These are phyloP conservation scores for Mycena leptocephala DNA, from an alignment of 768 basidiomycete species.

Conservation along the genomic window DNA sequence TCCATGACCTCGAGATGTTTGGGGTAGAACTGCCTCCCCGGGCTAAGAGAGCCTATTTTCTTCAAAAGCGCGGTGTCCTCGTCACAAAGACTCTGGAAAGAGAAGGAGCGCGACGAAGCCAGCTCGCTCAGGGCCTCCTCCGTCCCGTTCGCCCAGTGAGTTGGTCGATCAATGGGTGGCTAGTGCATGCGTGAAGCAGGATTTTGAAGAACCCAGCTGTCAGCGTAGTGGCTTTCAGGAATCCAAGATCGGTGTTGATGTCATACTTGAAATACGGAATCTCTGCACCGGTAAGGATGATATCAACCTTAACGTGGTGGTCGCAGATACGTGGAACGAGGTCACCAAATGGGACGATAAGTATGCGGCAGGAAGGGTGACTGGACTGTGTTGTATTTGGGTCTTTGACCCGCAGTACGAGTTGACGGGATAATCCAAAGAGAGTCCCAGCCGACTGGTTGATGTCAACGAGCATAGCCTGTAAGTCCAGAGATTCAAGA, in stretches of 20 bases:
- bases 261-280: slow-evolving; percentile 47
- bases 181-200: slow-evolving; percentile 65
- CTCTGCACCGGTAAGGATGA: slow-evolving; percentile 29
- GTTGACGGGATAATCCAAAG: slow-evolving; percentile 60
- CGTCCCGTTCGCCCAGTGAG: slow-evolving; percentile 61
- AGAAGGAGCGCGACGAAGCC: slow-evolving; percentile 52
- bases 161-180: slow-evolving; percentile 59
- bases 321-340: slow-evolving; percentile 39
- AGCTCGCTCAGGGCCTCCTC: slow-evolving; percentile 61
- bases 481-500: slow-evolving; percentile 58
- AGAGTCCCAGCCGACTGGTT: slow-evolving; percentile 61
- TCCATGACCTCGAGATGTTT: slow-evolving; percentile 56
- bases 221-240: slow-evolving; percentile 45
- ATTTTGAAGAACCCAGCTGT: slow-evolving; percentile 53
- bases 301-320: slow-evolving; percentile 43
- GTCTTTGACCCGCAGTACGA: slow-evolving; percentile 54
- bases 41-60: slow-evolving; percentile 52
- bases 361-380: slow-evolving; percentile 39
- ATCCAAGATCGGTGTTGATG: slow-evolving; percentile 52
- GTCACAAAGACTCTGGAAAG: slow-evolving; percentile 55
- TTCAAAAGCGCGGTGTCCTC: slow-evolving; percentile 51
- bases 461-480: slow-evolving; percentile 58
- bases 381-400: slow-evolving; percentile 29
- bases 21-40: slow-evolving; percentile 57
- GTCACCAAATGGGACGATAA: slow-evolving; percentile 59